phyloP scores from a whole-genome alignment of 805 yeast genomes.

The Yarrowia osloensis region DNA sequence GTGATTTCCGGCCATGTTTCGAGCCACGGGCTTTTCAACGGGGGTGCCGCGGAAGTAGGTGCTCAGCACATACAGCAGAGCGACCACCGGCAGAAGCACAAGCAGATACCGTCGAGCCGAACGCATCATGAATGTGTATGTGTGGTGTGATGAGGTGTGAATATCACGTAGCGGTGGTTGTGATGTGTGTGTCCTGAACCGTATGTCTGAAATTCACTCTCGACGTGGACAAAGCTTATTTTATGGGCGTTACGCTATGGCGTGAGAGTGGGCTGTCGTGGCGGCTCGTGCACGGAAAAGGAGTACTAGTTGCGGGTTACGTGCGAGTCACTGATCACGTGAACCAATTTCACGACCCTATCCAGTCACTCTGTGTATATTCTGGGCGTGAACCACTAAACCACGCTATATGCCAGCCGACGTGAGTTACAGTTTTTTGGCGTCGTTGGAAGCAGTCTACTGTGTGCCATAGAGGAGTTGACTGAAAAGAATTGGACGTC shows the following conservation, averaged over 20 bases:
- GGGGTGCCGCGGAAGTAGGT: slow-evolving; percentile 18
- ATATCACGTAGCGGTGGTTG: background rate
- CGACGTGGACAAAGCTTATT: slow-evolving; percentile 24
- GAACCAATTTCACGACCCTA: background rate
- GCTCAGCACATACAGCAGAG: slow-evolving; percentile 22
- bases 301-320: no score
- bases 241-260: slow-evolving; percentile 2
- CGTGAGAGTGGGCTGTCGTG: background rate
- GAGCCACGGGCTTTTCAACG: slow-evolving; percentile 31
- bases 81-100: slow-evolving; percentile 21
- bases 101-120: slow-evolving; percentile 31
- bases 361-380: background rate
- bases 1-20: slow-evolving; percentile 33
- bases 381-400: background rate
- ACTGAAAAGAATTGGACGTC: no score
- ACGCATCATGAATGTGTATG: slow-evolving; percentile 13
- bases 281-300: background rate
- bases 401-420: background rate
- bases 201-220: slow-evolving; percentile 8
- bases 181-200: background rate
- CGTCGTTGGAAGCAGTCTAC: background rate
- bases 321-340: background rate
- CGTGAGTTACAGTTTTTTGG: background rate
- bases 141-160: background rate
- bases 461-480: no score